Percentiles rank a stretch among this genome's conserved stretches.
Conservation (phyloP, 768 basidiomycete species). For the Mrakia frigida region DNA sequence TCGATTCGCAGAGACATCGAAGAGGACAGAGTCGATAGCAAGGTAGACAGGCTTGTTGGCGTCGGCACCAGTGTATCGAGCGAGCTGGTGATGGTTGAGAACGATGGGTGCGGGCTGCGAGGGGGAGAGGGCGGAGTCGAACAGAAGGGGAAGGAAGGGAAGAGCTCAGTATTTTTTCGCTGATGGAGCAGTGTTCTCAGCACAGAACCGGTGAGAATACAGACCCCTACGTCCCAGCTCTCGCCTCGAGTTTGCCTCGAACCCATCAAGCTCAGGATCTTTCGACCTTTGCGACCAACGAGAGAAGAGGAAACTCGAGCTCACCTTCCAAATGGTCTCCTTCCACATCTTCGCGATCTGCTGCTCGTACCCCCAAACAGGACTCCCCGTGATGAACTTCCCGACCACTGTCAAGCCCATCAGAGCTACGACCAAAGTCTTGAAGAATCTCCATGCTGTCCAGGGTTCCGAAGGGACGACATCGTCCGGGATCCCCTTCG, state of each 20-base stretch:
- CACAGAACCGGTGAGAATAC: background rate
- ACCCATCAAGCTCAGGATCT: background rate
- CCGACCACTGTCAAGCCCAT: constrained; percentile 59
- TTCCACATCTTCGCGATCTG: constrained; percentile 54
- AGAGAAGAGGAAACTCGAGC: background rate
- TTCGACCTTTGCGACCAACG: background rate
- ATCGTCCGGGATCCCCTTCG: constrained; percentile 64
- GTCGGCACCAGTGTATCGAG: constrained; percentile 65
- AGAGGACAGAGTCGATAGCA: constrained; percentile 88
- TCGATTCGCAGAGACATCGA: constrained; percentile 74
- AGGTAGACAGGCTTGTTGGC: constrained; percentile 69
- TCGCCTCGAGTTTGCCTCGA: background rate
- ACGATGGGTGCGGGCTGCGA: constrained; percentile 44
- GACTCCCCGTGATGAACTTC: constrained; percentile 81
- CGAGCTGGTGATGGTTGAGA: constrained; percentile 68
- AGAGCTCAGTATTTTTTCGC: constrained; percentile 45
- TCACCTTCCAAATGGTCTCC: constrained; percentile 14
- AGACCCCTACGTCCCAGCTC: background rate
- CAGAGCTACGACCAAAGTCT: constrained; percentile 59
- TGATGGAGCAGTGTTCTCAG: constrained; percentile 35
- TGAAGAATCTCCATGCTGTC: constrained; percentile 49
- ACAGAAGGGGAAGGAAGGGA: constrained; percentile 51
- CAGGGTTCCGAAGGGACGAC: constrained; percentile 51
- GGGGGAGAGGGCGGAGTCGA: constrained; percentile 33
- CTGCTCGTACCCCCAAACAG: constrained; percentile 72